These are phyloP conservation scores for Penicillium frequentans DNA, from an alignment of 2,329 filamentous ascomycete species.

Conservation along the genomic window DNA sequence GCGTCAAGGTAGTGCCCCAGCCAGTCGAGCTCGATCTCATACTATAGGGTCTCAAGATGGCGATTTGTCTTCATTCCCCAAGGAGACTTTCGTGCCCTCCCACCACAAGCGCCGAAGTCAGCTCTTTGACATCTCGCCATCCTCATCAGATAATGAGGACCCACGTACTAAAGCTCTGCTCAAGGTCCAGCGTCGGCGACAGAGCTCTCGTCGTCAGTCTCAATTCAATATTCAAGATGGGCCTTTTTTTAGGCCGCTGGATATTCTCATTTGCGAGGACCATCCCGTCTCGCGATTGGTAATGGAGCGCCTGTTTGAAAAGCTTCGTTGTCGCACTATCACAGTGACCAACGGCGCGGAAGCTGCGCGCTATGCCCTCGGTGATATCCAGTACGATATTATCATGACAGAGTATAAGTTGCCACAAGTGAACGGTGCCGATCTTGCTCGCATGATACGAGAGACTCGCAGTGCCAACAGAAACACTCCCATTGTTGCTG, in stretches of 20 bases:
- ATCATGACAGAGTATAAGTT: constrained; percentile 98
- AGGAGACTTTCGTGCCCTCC: constrained; percentile 60
- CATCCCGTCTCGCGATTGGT: constrained; percentile 95
- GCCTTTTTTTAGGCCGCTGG: constrained; percentile 83
- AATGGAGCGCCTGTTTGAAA: constrained; percentile 98
- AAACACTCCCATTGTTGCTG: constrained; percentile 91
- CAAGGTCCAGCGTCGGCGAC: constrained; percentile 88
- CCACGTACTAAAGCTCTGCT: constrained; percentile 86
- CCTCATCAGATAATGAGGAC: constrained; percentile 95
- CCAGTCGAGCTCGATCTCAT: constrained; percentile 75
- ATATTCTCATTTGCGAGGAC: constrained; percentile 95
- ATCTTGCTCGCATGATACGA: constrained; percentile 95
- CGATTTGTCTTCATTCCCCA: constrained; percentile 68
- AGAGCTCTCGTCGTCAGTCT: constrained; percentile 91
- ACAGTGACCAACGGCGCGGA: constrained; percentile 87
- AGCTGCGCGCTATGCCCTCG: constrained; percentile 88
- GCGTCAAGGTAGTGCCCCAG: constrained; percentile 64
- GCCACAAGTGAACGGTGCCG: constrained; percentile 89
- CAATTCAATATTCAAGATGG: constrained; percentile 83
- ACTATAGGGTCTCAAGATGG: constrained; percentile 94
- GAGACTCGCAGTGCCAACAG: constrained; percentile 95
- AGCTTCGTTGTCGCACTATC: constrained; percentile 90
- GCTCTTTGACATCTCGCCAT: constrained; percentile 93
- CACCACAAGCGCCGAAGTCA: constrained; percentile 92
- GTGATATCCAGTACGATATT: constrained; percentile 97